Evolutionary conservation across 2,329 filamentous ascomycete species (phyloP).

Genomic region (Setomelanomma holmii): DNA sequence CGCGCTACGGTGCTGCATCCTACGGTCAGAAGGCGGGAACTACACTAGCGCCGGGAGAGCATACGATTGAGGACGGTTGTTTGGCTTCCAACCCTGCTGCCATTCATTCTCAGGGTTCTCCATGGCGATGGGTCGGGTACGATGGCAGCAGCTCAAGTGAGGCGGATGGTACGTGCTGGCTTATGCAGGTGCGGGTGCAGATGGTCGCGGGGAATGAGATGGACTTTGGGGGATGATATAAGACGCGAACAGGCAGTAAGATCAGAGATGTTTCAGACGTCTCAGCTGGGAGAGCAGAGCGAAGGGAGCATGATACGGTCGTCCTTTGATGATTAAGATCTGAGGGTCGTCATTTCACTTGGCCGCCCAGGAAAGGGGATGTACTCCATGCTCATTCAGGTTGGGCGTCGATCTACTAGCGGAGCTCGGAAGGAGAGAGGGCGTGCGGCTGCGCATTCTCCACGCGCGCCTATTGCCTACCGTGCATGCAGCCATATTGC

Average conservation of each 20-base stretch:
- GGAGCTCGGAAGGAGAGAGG: slow-evolving; percentile 8
- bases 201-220: slow-evolving; percentile 12
- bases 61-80: slow-evolving; percentile 82
- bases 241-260: slow-evolving; percentile 25
- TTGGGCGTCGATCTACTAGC: slow-evolving; percentile 25
- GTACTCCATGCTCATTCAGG: slow-evolving; percentile 18
- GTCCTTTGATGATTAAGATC: slow-evolving; percentile 21
- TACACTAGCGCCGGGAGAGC: slow-evolving; percentile 47
- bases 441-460: background rate
- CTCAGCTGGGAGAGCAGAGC: slow-evolving; percentile 18
- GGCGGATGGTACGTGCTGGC: background rate
- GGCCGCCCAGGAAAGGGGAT: slow-evolving; percentile 36
- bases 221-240: slow-evolving; percentile 13
- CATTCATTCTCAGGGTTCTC: slow-evolving; percentile 53
- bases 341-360: slow-evolving; percentile 19
- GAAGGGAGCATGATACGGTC: slow-evolving; percentile 36
- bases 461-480: background rate
- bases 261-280: slow-evolving; percentile 37
- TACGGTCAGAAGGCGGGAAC: slow-evolving; percentile 34
- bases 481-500: background rate
- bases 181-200: slow-evolving; percentile 8
- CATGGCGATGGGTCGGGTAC: slow-evolving; percentile 30
- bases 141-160: background rate
- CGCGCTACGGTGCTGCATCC: slow-evolving; percentile 78
- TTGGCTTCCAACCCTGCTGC: slow-evolving; percentile 80